Percentiles rank a stretch among this genome's conserved stretches.
Conservation (phyloP, 2,329 filamentous ascomycete species). For the Bipolaris zeicola region DNA sequence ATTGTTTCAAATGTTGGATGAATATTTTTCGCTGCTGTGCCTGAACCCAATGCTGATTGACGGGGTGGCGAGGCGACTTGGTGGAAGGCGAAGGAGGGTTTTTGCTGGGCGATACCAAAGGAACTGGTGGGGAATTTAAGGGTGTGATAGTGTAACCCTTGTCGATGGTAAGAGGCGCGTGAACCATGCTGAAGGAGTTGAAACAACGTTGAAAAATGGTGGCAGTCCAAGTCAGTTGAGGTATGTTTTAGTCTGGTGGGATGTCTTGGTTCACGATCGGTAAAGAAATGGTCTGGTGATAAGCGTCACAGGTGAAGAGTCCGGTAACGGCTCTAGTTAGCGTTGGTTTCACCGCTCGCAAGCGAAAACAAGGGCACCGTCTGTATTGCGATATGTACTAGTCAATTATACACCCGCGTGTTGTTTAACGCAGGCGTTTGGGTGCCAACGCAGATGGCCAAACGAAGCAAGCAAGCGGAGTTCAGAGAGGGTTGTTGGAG, state of each 20-base stretch:
- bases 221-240: slow-evolving; percentile 5
- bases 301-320: neutral
- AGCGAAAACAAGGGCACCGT: neutral
- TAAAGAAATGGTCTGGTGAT: slow-evolving; percentile 2
- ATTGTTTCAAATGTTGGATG: slow-evolving; percentile 30
- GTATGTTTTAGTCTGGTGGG: neutral
- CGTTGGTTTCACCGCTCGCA: neutral
- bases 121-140: slow-evolving; percentile 6
- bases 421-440: neutral
- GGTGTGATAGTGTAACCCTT: slow-evolving; percentile 9
- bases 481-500: neutral
- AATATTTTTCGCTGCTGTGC: slow-evolving; percentile 28
- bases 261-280: neutral
- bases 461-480: neutral
- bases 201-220: slow-evolving; percentile 2
- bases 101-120: neutral
- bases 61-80: slow-evolving; percentile 20
- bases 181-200: slow-evolving; percentile 13
- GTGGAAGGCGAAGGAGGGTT: slow-evolving; percentile 6
- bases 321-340: neutral
- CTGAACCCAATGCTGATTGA: slow-evolving; percentile 24
- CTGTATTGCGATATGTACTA: neutral
- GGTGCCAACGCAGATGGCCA: neutral
- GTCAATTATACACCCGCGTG: neutral
- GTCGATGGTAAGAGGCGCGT: slow-evolving; percentile 6